Evolutionary conservation across 768 basidiomycete genomes (phyloP), one percentile per base, ranked within the genome.

Genomic region (Vararia minispora): DNA sequence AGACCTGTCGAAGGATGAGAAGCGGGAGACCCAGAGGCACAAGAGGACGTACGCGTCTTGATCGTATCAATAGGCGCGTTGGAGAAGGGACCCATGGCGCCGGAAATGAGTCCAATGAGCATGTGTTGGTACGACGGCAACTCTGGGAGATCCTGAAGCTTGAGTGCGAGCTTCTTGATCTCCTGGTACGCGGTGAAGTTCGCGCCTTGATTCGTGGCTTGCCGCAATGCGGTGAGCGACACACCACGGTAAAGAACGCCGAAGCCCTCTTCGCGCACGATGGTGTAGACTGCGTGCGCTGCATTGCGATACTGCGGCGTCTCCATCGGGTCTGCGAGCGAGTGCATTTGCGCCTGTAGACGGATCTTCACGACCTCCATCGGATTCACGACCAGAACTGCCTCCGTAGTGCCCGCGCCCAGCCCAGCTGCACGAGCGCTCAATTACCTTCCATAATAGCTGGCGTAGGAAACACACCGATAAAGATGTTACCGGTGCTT

Each of bases 341-440:
- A 98, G 59, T 98, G 95, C 54, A 86, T 83, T 54, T 99, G 95
- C 3, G 95, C 94, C 61, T 99, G 95, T 51, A 99, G 64, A 20
- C 95, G 76, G 55, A 99, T 98, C 69, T 98, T 98, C 56, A 99
- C 87, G 14, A 98, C 95, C 57, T 99, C 95, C 95, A 99, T 98
- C 0, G 95, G 95, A 31, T 86, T 94, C 9, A 99, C 95, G 31
- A 99, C 89, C 12, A 77, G 68, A 13, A 99, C 75, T 2, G 92
- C 95, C 61, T 98, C 95, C 1, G 90, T 86, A n/a, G 81, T 81
- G 18, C 95, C 95, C 4, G 95, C 94, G 31, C 81, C 89, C 21
- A 99, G 68, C 45, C 95, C 95, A 51, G 94, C 92, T 92, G 52
- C 24, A 41, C 28, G 23, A 23, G 40, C 36, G 27, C 17, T 22